Percentiles rank a stretch among this genome's conserved stretches.
Conservation (phyloP, 2,329 filamentous ascomycete species). For the Botryosphaeria dothidea region DNA sequence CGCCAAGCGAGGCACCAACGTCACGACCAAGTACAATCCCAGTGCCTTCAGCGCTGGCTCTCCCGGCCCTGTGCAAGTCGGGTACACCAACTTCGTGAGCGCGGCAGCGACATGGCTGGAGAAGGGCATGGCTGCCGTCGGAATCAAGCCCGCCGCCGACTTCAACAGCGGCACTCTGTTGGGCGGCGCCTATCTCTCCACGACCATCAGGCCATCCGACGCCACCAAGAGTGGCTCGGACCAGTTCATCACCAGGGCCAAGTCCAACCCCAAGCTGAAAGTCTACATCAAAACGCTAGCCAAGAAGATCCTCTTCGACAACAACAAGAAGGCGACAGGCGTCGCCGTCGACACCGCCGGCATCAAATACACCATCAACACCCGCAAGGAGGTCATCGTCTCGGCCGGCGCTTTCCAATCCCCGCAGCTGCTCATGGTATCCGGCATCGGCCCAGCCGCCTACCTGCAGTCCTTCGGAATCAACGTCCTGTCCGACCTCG, state of each 20-base stretch:
- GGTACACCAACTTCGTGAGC: conserved; percentile 31
- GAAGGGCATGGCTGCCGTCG: conserved; percentile 27
- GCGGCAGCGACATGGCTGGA: conserved; percentile 29
- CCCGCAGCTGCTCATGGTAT: conserved; percentile 42
- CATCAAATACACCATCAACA: conserved; percentile 24
- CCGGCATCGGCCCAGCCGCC: conserved; percentile 35
- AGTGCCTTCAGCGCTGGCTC: conserved; percentile 23
- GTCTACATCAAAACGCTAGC: conserved; percentile 37
- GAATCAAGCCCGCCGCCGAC: conserved; percentile 24
- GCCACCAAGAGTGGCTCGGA: conserved; percentile 28
- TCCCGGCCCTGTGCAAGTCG: conserved; percentile 28
- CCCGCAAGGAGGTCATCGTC: conserved; percentile 46
- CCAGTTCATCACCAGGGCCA: conserved; percentile 21
- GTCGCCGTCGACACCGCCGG: conserved; percentile 23
- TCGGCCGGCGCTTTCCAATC: conserved; percentile 46
- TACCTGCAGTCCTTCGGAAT: conserved; percentile 26
- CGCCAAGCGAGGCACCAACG: conserved; percentile 24
- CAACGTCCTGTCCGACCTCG: conserved; percentile 24
- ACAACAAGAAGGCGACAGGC: conserved; percentile 27
- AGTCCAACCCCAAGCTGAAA: conserved; percentile 7
- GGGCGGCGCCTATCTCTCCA: conserved; percentile 27
- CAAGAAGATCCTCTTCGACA: conserved; percentile 38
- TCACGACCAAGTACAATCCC: conserved; percentile 26
- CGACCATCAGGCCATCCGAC: conserved; percentile 33
- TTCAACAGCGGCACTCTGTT: conserved; percentile 28